Evolutionary conservation across 1,139 yeast species (phyloP).

Genomic region (Candida mesenterica): DNA sequence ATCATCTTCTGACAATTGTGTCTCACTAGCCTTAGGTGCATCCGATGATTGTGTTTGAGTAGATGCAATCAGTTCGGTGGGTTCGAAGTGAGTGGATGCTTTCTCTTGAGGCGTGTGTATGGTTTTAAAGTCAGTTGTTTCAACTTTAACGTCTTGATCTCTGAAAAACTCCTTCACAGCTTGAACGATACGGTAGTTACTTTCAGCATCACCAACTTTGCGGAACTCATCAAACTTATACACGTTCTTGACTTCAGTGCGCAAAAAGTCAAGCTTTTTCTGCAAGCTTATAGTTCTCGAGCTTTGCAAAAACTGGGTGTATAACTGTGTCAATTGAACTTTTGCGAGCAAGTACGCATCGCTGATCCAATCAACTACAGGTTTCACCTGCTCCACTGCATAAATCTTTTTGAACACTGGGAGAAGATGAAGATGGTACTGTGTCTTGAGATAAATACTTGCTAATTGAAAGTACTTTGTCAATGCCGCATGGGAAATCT

Average conservation of each 20-base stretch:
- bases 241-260: slow-evolving; percentile 28
- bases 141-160: slow-evolving; percentile 11
- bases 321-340: neutral
- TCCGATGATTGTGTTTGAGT: neutral
- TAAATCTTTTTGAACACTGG: slow-evolving; percentile 4
- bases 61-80: neutral
- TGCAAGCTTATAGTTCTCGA: slow-evolving; percentile 12
- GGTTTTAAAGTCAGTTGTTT: neutral
- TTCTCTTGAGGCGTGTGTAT: no score
- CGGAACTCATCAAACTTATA: slow-evolving; percentile 17
- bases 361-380: slow-evolving; percentile 4
- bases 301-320: slow-evolving; percentile 2
- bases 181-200: slow-evolving; percentile 18
- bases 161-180: slow-evolving; percentile 23
- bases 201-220: slow-evolving; percentile 11
- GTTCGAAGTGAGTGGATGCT: neutral
- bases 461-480: slow-evolving; percentile 1
- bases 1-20: neutral
- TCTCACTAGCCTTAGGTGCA: neutral
- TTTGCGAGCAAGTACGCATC: neutral
- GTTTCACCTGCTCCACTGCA: slow-evolving; percentile 4
- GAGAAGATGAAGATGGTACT: slow-evolving; percentile 1
- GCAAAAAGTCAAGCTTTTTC: slow-evolving; percentile 22
- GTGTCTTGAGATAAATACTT: neutral
- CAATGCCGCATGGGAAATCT: neutral